Conservation (phyloP, 2,329 filamentous ascomycete species). For the Aspergillus tanneri region DNA sequence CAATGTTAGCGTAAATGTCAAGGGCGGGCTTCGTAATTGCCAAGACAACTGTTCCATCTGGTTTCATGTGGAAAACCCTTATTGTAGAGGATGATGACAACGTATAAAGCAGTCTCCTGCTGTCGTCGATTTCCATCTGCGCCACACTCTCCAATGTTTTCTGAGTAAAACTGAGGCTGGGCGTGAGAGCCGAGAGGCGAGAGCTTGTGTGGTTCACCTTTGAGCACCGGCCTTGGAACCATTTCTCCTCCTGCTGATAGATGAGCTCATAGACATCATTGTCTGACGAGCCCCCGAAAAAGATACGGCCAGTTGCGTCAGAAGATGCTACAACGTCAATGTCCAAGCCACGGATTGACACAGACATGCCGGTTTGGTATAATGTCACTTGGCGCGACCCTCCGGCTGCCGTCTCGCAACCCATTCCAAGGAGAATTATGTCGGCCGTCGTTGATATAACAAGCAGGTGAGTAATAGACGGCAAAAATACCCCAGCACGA, state of each 20-base stretch:
- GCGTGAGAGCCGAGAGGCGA: conserved; percentile 62
- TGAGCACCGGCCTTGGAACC: conserved; percentile 85
- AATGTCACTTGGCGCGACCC: conserved; percentile 73
- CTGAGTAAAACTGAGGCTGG: conserved; percentile 43
- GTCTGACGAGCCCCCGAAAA: conserved; percentile 78
- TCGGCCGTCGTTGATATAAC: conserved; percentile 85
- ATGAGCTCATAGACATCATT: conserved; percentile 91
- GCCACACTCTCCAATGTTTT: conserved; percentile 62
- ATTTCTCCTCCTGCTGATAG: conserved; percentile 95
- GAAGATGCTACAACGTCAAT: conserved; percentile 79
- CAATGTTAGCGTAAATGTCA: conserved; percentile 67
- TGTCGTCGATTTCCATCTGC: conserved; percentile 85
- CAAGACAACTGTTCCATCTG: conserved; percentile 52
- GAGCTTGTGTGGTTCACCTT: conserved; percentile 85
- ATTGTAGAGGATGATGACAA: conserved; percentile 87
- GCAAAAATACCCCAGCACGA: conserved; percentile 81
- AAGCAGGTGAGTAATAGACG: conserved; percentile 80
- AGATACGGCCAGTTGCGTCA: conserved; percentile 77
- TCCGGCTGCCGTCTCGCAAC: conserved; percentile 60
- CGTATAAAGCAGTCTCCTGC: conserved; percentile 83
- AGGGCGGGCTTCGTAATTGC: conserved; percentile 56
- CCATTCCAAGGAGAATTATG: conserved; percentile 82
- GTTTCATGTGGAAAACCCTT: conserved; percentile 83
- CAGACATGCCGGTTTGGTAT: conserved; percentile 84
- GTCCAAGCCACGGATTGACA: conserved; percentile 72